Percentiles rank a stretch among this genome's conserved stretches.
Conservation (phyloP, 2,329 filamentous ascomycete genomes). For the Trichoderma oligosporum region DNA sequence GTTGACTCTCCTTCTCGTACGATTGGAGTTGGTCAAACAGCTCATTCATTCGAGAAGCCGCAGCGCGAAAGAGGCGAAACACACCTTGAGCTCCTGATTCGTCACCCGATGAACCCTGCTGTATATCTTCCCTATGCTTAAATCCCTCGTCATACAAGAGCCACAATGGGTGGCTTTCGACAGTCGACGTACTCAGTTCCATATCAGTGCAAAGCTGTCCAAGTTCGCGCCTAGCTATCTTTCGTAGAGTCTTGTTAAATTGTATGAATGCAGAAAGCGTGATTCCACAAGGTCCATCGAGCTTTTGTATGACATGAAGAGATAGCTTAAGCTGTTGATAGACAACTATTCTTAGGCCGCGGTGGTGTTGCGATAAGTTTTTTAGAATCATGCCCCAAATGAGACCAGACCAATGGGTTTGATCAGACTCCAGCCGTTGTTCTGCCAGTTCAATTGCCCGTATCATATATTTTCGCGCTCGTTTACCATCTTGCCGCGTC, state of each 20-base stretch:
- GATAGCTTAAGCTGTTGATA: slow-evolving; percentile 32
- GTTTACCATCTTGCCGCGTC: slow-evolving; percentile 24
- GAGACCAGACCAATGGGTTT: slow-evolving; percentile 29
- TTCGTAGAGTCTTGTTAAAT: slow-evolving; percentile 25
- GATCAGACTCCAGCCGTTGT: slow-evolving; percentile 25
- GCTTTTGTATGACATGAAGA: slow-evolving; percentile 28
- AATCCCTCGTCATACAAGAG: slow-evolving; percentile 3
- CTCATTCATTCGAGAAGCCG: slow-evolving; percentile 27
- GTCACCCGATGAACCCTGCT: slow-evolving; percentile 4
- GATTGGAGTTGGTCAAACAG: slow-evolving; percentile 28
- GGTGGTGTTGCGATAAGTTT: slow-evolving; percentile 31
- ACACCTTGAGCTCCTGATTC: not conserved
- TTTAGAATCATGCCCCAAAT: slow-evolving; percentile 37
- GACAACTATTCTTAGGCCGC: slow-evolving; percentile 28
- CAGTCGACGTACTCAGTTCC: slow-evolving; percentile 16
- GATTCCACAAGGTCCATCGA: slow-evolving; percentile 28
- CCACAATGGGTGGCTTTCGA: slow-evolving; percentile 8
- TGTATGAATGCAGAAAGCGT: slow-evolving; percentile 24
- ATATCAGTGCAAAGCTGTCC: slow-evolving; percentile 23
- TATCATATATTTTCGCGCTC: slow-evolving; percentile 27
- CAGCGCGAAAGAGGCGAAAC: slow-evolving; percentile 23
- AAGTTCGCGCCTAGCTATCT: slow-evolving; percentile 26
- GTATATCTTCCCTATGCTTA: not conserved
- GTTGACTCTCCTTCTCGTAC: slow-evolving; percentile 26
- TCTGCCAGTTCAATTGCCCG: slow-evolving; percentile 33